These are phyloP conservation scores for Colletotrichum theobromicola DNA, from an alignment of 2,329 filamentous ascomycete species.

Conservation along the genomic window DNA sequence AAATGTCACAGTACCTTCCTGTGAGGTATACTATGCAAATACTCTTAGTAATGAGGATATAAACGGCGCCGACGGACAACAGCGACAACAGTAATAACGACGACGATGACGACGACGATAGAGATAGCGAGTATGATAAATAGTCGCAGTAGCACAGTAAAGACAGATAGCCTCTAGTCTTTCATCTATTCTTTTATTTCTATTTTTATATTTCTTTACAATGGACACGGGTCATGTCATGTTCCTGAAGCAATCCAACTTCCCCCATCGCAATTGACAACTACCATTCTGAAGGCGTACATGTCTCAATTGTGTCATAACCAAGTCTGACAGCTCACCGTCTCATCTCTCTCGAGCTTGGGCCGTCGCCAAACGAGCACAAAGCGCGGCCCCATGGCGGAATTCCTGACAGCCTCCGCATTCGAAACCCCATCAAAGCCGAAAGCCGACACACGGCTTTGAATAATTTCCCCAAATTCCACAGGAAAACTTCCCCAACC, in stretches of 20 bases:
- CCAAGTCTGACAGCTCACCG: background rate
- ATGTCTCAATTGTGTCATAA: background rate
- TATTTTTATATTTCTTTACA: too few species aligned
- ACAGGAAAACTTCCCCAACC: background rate
- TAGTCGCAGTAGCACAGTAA: background rate
- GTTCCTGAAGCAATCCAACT: background rate
- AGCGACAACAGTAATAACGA: accelerated
- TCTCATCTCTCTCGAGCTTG: background rate
- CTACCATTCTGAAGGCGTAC: accelerated
- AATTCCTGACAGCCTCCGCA: background rate
- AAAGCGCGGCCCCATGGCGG: background rate
- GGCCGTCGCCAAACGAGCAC: slow-evolving; percentile 8
- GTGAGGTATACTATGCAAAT: too few species aligned
- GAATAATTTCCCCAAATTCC: background rate
- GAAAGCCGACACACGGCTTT: background rate
- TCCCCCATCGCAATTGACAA: background rate
- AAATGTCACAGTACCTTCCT: too few species aligned
- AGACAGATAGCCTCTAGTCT: background rate
- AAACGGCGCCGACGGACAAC: background rate
- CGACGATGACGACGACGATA: background rate
- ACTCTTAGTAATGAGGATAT: too few species aligned
- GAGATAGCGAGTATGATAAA: background rate
- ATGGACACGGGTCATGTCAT: too few species aligned
- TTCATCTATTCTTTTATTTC: too few species aligned
- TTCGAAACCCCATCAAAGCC: background rate